phyloP scores from a whole-genome alignment of 2,329 filamentous ascomycete species.

The Arthrobotrys sinensis region DNA sequence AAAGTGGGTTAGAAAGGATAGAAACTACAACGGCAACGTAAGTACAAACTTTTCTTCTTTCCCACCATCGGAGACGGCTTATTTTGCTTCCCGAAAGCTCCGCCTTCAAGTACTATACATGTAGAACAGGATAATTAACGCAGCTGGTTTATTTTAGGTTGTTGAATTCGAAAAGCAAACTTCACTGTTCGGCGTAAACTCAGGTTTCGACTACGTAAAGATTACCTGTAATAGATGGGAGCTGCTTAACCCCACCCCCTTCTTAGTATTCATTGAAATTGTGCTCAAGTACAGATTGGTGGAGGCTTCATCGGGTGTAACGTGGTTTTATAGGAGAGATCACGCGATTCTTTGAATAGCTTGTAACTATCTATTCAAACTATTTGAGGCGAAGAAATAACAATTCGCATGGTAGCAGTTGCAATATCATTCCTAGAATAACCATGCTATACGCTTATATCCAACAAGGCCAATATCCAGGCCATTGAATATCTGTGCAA shows the following conservation, averaged over 20 bases:
- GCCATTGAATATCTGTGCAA: too few species aligned
- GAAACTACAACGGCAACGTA: constrained; percentile 57
- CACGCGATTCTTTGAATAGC: constrained; percentile 29
- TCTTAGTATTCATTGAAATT: constrained; percentile 56
- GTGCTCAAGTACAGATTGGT: constrained; percentile 55
- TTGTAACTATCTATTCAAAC: background rate
- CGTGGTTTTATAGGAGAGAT: constrained; percentile 57
- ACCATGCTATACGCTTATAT: too few species aligned
- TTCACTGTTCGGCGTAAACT: constrained; percentile 50
- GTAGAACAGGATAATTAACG: constrained; percentile 7
- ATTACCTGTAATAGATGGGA: constrained; percentile 59
- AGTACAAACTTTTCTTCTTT: constrained; percentile 24
- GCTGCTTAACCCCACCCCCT: constrained; percentile 56
- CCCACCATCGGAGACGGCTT: background rate
- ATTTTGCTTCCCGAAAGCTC: background rate
- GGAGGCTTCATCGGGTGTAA: constrained; percentile 50
- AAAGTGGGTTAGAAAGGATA: constrained; percentile 57
- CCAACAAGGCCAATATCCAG: too few species aligned
- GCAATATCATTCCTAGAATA: too few species aligned
- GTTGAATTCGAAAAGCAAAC: constrained; percentile 56
- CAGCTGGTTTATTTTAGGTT: constrained; percentile 30
- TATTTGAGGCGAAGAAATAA: too few species aligned
- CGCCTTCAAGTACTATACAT: background rate
- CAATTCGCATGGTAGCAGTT: too few species aligned
- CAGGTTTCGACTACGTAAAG: constrained; percentile 57